Conservation (phyloP, 1,284 basidiomycete species). For the Wallemia hederae region DNA sequence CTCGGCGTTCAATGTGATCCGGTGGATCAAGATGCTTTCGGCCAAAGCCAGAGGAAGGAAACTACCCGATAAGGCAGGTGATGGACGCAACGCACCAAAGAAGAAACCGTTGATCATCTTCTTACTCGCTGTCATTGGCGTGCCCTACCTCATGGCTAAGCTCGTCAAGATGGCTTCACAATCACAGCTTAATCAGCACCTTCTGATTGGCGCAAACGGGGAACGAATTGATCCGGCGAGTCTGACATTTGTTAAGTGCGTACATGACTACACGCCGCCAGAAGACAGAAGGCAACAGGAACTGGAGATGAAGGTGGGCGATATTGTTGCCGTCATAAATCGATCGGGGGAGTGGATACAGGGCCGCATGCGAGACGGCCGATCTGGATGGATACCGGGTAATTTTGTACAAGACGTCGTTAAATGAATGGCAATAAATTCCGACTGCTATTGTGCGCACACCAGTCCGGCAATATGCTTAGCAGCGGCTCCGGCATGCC, state of each 20-base stretch:
- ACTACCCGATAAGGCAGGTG: conserved; percentile 7
- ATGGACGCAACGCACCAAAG: conserved; percentile 27
- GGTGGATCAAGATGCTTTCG: conserved; percentile 26
- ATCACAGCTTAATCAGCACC: conserved; percentile 9
- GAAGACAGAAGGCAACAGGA: conserved; percentile 32
- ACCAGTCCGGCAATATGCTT: neutral
- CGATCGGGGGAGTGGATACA: conserved; percentile 84
- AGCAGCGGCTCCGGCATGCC: neutral
- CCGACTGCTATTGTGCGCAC: neutral
- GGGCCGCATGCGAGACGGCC: conserved; percentile 71
- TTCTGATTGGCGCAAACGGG: conserved; percentile 11
- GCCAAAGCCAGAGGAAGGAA: conserved; percentile 13
- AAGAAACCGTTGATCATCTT: conserved; percentile 83
- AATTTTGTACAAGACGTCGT: conserved; percentile 32
- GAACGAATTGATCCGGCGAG: conserved; percentile 21
- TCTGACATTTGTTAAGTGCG: conserved; percentile 61
- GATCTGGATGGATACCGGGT: conserved; percentile 85
- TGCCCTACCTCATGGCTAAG: conserved; percentile 80
- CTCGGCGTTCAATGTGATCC: conserved; percentile 60
- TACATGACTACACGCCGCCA: conserved; percentile 47
- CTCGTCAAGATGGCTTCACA: conserved; percentile 46
- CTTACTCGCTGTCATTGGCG: conserved; percentile 74
- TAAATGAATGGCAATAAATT: neutral
- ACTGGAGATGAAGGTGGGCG: conserved; percentile 53
- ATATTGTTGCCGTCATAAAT: conserved; percentile 78